These are phyloP conservation scores for Aspergillus ibericus DNA, from an alignment of 2,329 filamentous ascomycete genomes.

Conservation along the genomic window DNA sequence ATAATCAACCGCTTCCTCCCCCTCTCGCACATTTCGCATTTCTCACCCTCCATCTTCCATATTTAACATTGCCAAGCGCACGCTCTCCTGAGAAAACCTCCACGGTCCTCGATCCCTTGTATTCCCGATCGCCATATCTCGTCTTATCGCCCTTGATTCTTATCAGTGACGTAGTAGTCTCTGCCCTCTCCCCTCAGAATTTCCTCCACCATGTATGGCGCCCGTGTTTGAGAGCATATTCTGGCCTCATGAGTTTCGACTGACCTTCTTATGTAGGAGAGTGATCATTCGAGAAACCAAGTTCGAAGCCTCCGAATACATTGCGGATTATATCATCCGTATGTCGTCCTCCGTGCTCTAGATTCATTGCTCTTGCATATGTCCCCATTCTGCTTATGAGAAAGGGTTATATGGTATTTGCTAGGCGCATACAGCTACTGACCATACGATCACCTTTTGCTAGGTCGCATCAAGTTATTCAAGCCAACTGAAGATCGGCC, in stretches of 20 bases:
- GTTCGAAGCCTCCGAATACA: conserved; percentile 68
- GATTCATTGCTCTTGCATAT: not conserved
- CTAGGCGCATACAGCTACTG: not conserved
- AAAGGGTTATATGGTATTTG: not conserved
- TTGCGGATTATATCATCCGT: conserved; percentile 79
- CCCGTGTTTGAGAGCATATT: not conserved
- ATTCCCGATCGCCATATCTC: not conserved
- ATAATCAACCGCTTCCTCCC: not conserved
- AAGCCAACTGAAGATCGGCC: conserved; percentile 69
- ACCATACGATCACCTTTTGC: conserved; percentile 5
- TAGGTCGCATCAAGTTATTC: conserved; percentile 76
- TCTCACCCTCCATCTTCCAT: not conserved
- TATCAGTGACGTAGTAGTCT: conserved; percentile 29
- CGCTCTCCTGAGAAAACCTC: no score
- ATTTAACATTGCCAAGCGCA: conserved; percentile 1
- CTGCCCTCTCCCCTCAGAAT: not conserved
- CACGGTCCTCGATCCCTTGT: no score
- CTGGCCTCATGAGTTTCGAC: conserved; percentile 9
- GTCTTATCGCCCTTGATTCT: not conserved
- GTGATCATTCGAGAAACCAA: conserved; percentile 79
- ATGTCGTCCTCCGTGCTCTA: conserved; percentile 25
- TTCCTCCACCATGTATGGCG: conserved; percentile 25
- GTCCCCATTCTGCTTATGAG: not conserved
- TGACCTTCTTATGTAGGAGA: conserved; percentile 57
- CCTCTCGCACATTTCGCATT: not conserved